Conservation (phyloP, 2,329 filamentous ascomycete species). For the Penicillium sp. region DNA sequence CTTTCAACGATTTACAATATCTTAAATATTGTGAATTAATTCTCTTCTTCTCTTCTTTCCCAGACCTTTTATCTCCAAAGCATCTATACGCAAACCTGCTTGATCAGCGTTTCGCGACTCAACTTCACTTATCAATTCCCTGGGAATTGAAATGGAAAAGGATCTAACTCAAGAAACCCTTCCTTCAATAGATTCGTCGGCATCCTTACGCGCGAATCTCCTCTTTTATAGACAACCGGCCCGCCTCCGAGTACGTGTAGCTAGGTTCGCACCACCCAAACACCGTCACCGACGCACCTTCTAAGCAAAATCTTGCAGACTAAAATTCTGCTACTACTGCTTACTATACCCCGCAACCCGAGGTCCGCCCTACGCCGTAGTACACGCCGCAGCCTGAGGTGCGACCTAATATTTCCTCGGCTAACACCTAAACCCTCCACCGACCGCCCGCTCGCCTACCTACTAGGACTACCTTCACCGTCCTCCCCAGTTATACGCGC, state of each 20-base stretch:
- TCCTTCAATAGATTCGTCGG: slow-evolving; percentile 6
- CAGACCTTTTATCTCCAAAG: slow-evolving; percentile 2
- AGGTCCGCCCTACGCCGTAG: slow-evolving; percentile 45
- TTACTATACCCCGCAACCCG: slow-evolving; percentile 36
- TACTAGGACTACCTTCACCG: slow-evolving; percentile 84
- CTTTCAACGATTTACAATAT: not conserved
- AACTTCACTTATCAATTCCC: slow-evolving; percentile 1
- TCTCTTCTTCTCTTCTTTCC: slow-evolving; percentile 9
- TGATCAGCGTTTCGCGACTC: slow-evolving; percentile 1
- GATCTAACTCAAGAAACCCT: slow-evolving; percentile 16
- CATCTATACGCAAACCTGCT: slow-evolving; percentile 4
- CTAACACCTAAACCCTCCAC: slow-evolving; percentile 69
- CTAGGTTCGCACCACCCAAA: slow-evolving; percentile 66
- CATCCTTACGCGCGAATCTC: slow-evolving; percentile 19
- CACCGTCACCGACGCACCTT: slow-evolving; percentile 53
- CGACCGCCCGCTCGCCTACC: slow-evolving; percentile 65
- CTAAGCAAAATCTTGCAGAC: slow-evolving; percentile 82
- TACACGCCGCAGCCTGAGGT: slow-evolving; percentile 73
- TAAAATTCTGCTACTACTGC: slow-evolving; percentile 70
- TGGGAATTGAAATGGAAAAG: not conserved
- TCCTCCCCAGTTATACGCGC: slow-evolving; percentile 61
- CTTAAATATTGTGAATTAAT: slow-evolving; percentile 1
- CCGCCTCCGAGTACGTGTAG: slow-evolving; percentile 70
- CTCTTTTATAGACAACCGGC: slow-evolving; percentile 51
- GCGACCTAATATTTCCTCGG: slow-evolving; percentile 64